Conservation (phyloP, 306 rosid species). For the Dryas drummondii region DNA sequence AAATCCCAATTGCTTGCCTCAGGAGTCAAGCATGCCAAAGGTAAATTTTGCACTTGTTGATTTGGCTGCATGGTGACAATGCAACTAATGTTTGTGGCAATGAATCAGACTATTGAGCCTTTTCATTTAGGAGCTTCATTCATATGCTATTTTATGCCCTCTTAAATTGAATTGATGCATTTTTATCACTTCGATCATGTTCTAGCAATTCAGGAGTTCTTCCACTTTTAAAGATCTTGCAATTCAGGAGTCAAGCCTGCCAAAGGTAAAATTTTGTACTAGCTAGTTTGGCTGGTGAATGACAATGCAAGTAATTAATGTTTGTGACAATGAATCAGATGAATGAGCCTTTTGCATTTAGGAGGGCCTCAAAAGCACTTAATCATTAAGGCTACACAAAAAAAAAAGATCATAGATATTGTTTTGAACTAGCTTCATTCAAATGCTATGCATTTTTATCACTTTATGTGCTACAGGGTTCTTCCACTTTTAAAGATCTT, state of each 20-base stretch:
- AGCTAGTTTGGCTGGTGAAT: not conserved
- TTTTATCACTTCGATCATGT: not conserved
- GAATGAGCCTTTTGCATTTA: not conserved
- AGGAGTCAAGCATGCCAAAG: constrained; percentile 48
- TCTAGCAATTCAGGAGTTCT: constrained; percentile 34
- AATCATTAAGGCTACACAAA: not conserved
- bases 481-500: constrained; percentile 45
- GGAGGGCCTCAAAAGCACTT: not conserved
- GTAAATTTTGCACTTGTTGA: constrained; percentile 29
- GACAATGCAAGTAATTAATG: not conserved
- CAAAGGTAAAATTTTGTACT: constrained; percentile 47
- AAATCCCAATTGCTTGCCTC: constrained; percentile 34
- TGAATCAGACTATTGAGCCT: too few relatives aligned
- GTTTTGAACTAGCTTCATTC: not conserved
- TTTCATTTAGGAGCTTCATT: not conserved
- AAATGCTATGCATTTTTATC: not conserved
- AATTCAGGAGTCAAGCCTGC: constrained; percentile 40
- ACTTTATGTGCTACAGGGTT: constrained; percentile 35
- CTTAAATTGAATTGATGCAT: not conserved
- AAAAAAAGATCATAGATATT: not conserved
- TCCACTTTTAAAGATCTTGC: constrained; percentile 45
- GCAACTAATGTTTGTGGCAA: too few relatives aligned
- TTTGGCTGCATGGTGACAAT: not conserved
- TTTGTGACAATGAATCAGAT: too few relatives aligned
- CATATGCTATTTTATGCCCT: too few relatives aligned